phyloP scores from a whole-genome alignment of 805 yeast genomes.

The Metschnikowia picachoensis region DNA sequence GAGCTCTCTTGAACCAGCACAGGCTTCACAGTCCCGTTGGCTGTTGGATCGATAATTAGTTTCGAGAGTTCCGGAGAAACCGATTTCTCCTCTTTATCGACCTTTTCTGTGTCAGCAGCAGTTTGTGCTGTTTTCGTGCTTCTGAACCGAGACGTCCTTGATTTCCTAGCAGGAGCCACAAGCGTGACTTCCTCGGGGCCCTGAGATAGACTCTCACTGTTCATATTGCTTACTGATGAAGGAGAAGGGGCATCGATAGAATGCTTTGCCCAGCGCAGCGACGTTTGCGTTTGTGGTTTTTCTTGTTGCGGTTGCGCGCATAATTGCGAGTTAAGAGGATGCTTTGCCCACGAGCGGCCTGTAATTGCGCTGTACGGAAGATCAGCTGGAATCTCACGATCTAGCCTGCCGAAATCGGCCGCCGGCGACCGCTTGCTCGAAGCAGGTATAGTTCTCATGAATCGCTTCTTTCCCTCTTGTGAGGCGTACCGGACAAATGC shows the following conservation, averaged over 20 bases:
- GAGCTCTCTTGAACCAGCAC: not conserved
- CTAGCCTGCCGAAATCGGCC: constrained; percentile 11
- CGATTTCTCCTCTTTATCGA: too few relatives aligned
- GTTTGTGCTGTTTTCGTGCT: not conserved
- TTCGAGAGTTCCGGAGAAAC: constrained; percentile 6
- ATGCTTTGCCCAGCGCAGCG: constrained; percentile 33
- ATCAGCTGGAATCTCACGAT: constrained; percentile 8
- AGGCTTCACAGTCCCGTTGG: not conserved
- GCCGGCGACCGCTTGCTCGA: constrained; percentile 12
- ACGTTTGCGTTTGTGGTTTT: not conserved
- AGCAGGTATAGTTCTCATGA: constrained; percentile 26
- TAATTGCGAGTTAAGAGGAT: constrained; percentile 5
- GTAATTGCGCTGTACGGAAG: constrained; percentile 4
- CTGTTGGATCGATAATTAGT: constrained; percentile 2
- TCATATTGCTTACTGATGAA: not conserved
- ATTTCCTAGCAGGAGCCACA: constrained; percentile 23
- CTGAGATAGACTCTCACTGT: not conserved
- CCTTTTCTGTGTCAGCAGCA: not conserved
- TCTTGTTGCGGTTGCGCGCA: constrained; percentile 1
- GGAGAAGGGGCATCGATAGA: constrained; percentile 9
- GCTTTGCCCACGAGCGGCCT: constrained; percentile 12
- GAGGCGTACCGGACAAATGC: constrained; percentile 15
- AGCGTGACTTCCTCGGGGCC: constrained; percentile 3
- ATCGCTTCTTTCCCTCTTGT: constrained; percentile 20
- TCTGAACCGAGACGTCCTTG: constrained; percentile 30